phyloP scores from a whole-genome alignment of 768 basidiomycete species.

The Boletellus emodensis region DNA sequence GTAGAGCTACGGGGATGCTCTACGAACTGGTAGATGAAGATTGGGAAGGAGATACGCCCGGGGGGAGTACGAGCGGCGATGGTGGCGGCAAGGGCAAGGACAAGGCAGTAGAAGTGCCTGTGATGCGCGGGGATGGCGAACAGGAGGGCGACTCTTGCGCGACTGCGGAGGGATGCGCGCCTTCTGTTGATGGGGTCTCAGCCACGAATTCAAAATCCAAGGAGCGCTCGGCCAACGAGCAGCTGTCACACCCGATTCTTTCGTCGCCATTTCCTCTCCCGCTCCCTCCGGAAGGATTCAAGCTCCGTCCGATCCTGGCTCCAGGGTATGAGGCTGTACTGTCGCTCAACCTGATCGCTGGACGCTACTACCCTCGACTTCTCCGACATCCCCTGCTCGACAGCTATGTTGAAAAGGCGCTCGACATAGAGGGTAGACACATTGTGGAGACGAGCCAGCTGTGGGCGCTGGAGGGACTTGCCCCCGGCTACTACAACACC shows the following conservation, averaged over 20 bases:
- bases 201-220: conserved; percentile 11
- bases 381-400: conserved; percentile 60
- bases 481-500: conserved; percentile 61
- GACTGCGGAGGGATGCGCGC: conserved; percentile 15
- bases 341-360: conserved; percentile 67
- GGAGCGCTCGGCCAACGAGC: conserved; percentile 23
- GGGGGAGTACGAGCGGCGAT: conserved; percentile 7
- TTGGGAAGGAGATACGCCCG: conserved; percentile 46
- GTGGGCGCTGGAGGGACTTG: conserved; percentile 70
- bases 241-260: conserved; percentile 36
- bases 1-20: conserved; percentile 66
- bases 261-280: conserved; percentile 47
- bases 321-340: conserved; percentile 61
- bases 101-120: conserved; percentile 28
- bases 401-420: conserved; percentile 37
- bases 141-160: not conserved
- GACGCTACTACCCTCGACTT: conserved; percentile 77
- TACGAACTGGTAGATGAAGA: conserved; percentile 77
- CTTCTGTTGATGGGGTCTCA: conserved; percentile 14
- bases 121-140: conserved; percentile 3
- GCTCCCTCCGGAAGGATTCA: conserved; percentile 59
- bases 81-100: conserved; percentile 28
- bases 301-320: conserved; percentile 63
- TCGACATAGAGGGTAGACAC: conserved; percentile 34
- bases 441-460: conserved; percentile 47